Percentiles rank a stretch among this genome's conserved stretches.
Conservation (phyloP, 2,329 filamentous ascomycete genomes). For the Diaporthe sp. region DNA sequence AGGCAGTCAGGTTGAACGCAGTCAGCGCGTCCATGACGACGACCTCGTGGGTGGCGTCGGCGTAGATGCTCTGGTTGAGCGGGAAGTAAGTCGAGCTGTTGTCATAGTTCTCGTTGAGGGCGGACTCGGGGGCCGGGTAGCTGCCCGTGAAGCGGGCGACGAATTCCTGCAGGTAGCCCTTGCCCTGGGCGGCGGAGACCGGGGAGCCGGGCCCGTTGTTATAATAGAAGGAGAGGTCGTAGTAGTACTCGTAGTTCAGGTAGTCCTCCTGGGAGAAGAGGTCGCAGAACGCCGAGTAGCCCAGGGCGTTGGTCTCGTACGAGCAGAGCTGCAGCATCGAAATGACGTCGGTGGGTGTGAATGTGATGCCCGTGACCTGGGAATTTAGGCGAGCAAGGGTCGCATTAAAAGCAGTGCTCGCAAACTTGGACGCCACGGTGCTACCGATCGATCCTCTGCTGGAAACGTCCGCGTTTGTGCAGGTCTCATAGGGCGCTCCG, state of each 20-base stretch:
- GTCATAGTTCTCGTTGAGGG: conserved; percentile 52
- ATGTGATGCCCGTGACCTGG: conserved; percentile 45
- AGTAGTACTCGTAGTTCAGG: conserved; percentile 58
- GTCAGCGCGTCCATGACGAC: conserved; percentile 48
- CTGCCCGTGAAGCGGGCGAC: conserved; percentile 48
- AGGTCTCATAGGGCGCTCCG: conserved; percentile 47
- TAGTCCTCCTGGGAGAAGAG: conserved; percentile 58
- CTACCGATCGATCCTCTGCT: conserved; percentile 45
- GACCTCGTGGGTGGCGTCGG: conserved; percentile 58
- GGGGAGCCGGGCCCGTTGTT: conserved; percentile 50
- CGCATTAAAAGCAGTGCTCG: conserved; percentile 45
- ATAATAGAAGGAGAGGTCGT: conserved; percentile 53
- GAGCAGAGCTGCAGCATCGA: conserved; percentile 55
- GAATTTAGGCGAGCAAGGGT: conserved; percentile 47
- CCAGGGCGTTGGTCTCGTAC: conserved; percentile 52
- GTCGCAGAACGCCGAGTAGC: conserved; percentile 56
- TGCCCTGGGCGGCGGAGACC: conserved; percentile 49
- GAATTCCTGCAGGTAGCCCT: conserved; percentile 50
- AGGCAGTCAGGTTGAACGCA: conserved; percentile 49
- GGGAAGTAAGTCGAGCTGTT: conserved; percentile 56
- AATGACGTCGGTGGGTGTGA: conserved; percentile 51
- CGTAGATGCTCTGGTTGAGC: conserved; percentile 56
- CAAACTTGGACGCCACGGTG: conserved; percentile 43
- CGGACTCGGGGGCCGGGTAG: conserved; percentile 46
- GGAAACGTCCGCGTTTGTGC: conserved; percentile 44